Base-by-base conservation (phyloP, 2,329 filamentous ascomycete species). In the Apiospora koreana region DNA sequence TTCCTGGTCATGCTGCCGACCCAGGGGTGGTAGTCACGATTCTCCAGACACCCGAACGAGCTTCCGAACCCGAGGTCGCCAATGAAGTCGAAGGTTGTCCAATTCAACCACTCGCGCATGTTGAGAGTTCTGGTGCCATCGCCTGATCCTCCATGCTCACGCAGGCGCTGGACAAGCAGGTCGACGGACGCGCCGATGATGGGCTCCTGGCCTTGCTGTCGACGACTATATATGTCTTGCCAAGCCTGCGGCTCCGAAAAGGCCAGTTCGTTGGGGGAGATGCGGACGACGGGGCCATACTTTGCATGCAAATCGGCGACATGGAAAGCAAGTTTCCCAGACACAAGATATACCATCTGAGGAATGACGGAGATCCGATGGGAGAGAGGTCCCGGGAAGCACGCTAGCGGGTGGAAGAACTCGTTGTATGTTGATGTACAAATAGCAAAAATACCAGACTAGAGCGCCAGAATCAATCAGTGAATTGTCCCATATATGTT, bases 31-130 rank as follows among this genome's bases (percentile, higher is more conserved):
- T 78, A 80, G 62, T 73, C 70, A 73, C 78, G 79, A 41, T 74
- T 74, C 41, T 79, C 72, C 16, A 84, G 74, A 69, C 77, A 80
- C 8, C 77, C 78, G 70, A 84, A 85, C 2, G 82, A 78, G 58
- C 83, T 78, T 2, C 83, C 84, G 72, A 86, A 86, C 0, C 82
- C 80, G 18, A 87, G 79, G 73, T 86, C 84, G 35, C 83, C 84
- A 69, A 84, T 81, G 62, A 84, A 77, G 74, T 84, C 83, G 74
- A 84, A 84, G 2, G 82, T 80, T 1, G 79, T 75, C 73, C 77
- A 82, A 70, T 82, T 82, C 70, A 76, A 80, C 81, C 82, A 83
- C 62, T 80, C 76, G 23, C 75, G 77, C 77, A 84, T 79, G 64
- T 80, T 77, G 7, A 79, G 71, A 1, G 76, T 12, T 12, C 38